Evolutionary conservation across 2,329 filamentous ascomycete genomes (phyloP).

Genomic region (Talaromyces albobiverticillius): DNA sequence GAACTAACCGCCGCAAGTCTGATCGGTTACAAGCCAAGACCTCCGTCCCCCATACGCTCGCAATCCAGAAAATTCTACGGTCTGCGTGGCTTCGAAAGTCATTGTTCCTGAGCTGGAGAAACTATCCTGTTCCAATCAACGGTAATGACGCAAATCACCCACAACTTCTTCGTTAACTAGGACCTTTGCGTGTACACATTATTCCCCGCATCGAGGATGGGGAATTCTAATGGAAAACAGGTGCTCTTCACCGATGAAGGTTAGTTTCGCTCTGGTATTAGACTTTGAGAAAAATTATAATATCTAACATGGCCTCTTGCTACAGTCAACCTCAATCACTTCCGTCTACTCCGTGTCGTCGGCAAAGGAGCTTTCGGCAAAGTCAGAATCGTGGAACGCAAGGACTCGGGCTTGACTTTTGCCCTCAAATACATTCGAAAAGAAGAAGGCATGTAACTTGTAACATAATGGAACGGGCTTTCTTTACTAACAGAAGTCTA

Average conservation of each 20-base stretch:
- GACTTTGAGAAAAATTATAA: conserved; percentile 20
- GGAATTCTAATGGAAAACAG: conserved; percentile 92
- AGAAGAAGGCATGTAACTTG: conserved; percentile 75
- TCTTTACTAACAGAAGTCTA: conserved; percentile 22
- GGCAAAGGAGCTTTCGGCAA: conserved; percentile 98
- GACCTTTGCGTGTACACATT: not conserved
- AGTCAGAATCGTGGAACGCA: conserved; percentile 96
- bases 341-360: conserved; percentile 89
- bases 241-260: conserved; percentile 91
- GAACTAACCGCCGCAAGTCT: not conserved
- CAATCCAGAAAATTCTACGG: not conserved
- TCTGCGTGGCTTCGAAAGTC: not conserved
- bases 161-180: conserved; percentile 6
- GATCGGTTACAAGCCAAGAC: too few species aligned
- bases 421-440: conserved; percentile 98
- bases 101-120: not conserved
- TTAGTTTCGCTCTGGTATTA: conserved; percentile 47
- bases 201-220: conserved; percentile 58
- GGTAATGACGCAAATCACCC: conserved; percentile 9
- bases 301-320: conserved; percentile 20
- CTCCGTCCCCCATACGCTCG: too few species aligned
- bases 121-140: not conserved
- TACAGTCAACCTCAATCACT: conserved; percentile 93
- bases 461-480: conserved; percentile 18
- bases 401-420: conserved; percentile 90